Conservation (phyloP, 768 basidiomycete genomes). For the Fomitopsis pulvina region DNA sequence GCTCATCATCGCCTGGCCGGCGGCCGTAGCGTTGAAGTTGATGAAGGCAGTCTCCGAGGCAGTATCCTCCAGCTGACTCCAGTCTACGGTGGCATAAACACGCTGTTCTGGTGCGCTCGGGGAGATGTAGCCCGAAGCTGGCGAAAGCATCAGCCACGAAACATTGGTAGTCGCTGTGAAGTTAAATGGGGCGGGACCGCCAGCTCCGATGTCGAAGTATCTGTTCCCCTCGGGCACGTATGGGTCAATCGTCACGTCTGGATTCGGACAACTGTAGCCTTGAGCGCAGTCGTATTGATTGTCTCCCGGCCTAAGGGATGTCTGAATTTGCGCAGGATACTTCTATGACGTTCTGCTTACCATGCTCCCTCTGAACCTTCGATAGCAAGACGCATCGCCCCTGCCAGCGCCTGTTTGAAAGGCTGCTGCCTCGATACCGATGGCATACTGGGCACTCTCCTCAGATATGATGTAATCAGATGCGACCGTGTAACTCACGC, state of each 20-base stretch:
- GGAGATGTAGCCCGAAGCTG: slow-evolving; percentile 42
- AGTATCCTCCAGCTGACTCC: slow-evolving; percentile 33
- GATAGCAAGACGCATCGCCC: slow-evolving; percentile 57
- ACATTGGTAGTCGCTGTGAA: slow-evolving; percentile 44
- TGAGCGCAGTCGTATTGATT: slow-evolving; percentile 50
- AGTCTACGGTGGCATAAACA: slow-evolving; percentile 52
- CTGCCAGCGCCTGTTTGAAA: slow-evolving; percentile 50
- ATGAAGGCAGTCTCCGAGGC: slow-evolving; percentile 34
- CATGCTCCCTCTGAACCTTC: slow-evolving; percentile 59
- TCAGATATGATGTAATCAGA: too few relatives aligned
- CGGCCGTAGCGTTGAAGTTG: slow-evolving; percentile 40
- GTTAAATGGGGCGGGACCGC: slow-evolving; percentile 50
- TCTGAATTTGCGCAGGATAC: slow-evolving; percentile 44
- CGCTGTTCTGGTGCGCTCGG: slow-evolving; percentile 42
- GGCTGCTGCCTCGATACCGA: slow-evolving; percentile 42
- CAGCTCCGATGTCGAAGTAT: slow-evolving; percentile 57
- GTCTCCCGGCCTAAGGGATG: slow-evolving; percentile 51
- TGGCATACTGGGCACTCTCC: slow-evolving; percentile 37
- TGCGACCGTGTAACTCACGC: too few relatives aligned
- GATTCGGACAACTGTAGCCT: slow-evolving; percentile 41
- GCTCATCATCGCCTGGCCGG: slow-evolving; percentile 29
- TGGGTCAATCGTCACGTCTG: slow-evolving; percentile 47
- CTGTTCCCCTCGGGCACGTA: slow-evolving; percentile 47
- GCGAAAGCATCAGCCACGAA: slow-evolving; percentile 46
- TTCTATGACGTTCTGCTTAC: slow-evolving; percentile 30